Percentiles rank a stretch among this genome's conserved stretches.
These are phyloP conservation scores for Acanthamoeba healyi DNA, from an alignment of 208 protist genomes.

Conservation along the genomic window DNA sequence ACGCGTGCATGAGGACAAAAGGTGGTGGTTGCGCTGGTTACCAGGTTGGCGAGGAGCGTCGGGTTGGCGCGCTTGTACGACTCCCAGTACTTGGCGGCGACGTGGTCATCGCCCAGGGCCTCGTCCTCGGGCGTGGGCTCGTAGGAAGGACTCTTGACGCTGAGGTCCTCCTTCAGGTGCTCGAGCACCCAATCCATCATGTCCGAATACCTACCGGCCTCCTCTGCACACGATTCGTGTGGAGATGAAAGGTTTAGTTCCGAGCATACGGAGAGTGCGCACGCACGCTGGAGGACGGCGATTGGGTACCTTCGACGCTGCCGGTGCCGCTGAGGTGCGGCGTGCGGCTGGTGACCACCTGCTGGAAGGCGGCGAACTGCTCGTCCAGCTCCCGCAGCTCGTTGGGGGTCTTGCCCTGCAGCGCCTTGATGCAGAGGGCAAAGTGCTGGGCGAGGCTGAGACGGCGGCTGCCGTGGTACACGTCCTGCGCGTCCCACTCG, in stretches of 20 bases:
- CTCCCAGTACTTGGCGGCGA: constrained; percentile 7
- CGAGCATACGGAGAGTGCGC: no score
- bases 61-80: not conserved
- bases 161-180: constrained; percentile 20
- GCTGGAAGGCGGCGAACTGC: constrained; percentile 12
- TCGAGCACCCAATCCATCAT: not conserved
- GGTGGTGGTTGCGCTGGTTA: no score
- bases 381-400: not conserved
- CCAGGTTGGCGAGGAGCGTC: not conserved
- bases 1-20: no score
- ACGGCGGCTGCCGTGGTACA: not conserved
- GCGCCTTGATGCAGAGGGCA: constrained; percentile 11
- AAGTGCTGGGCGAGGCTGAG: constrained; percentile 5
- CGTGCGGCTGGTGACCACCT: not conserved
- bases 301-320: not conserved
- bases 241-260: no score
- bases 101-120: constrained; percentile 20
- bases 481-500: not conserved
- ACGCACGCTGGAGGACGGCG: no score
- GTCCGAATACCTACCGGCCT: not conserved
- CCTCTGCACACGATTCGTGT: no score
- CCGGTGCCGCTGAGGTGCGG: constrained; percentile 10
- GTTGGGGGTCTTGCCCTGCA: not conserved
- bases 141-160: not conserved
- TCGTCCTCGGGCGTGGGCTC: constrained; percentile 14